phyloP scores from a whole-genome alignment of 805 yeast genomes.

The Maudiozyma turicensis region DNA sequence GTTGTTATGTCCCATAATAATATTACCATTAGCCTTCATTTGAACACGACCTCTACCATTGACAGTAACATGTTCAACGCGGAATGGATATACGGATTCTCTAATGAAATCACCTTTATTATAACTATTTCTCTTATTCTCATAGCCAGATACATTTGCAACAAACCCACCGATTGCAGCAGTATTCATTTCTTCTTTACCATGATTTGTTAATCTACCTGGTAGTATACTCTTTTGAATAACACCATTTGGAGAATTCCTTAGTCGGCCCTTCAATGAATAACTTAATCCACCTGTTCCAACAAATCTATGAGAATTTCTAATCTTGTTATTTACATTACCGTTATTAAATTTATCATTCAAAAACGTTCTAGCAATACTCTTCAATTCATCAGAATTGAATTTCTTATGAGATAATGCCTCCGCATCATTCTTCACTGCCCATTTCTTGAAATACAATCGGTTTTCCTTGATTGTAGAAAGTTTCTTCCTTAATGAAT shows the following conservation, averaged over 20 bases:
- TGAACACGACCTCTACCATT: slow-evolving; percentile 30
- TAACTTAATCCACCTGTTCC: slow-evolving; percentile 77
- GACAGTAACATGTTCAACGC: slow-evolving; percentile 31
- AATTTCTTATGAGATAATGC: slow-evolving; percentile 24
- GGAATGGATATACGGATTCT: slow-evolving; percentile 37
- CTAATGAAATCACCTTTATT: slow-evolving; percentile 34
- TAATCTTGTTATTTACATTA: slow-evolving; percentile 4
- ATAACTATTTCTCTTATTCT: slow-evolving; percentile 29
- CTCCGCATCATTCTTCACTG: slow-evolving; percentile 42
- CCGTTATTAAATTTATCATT: slow-evolving; percentile 9
- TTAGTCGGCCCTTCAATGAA: slow-evolving; percentile 54
- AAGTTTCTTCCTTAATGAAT: neutral
- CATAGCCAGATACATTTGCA: slow-evolving; percentile 25
- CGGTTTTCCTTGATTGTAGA: slow-evolving; percentile 23
- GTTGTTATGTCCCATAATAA: neutral
- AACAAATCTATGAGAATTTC: slow-evolving; percentile 29
- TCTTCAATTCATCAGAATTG: slow-evolving; percentile 28
- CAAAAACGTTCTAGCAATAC: slow-evolving; percentile 35
- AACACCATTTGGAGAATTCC: slow-evolving; percentile 63
- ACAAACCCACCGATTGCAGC: slow-evolving; percentile 54
- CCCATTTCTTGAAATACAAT: slow-evolving; percentile 44
- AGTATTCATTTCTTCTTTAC: slow-evolving; percentile 17
- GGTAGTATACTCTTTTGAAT: slow-evolving; percentile 46
- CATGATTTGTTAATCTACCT: slow-evolving; percentile 43
- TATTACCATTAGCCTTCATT: slow-evolving; percentile 13